Percentiles rank a stretch among this genome's conserved stretches.
Conservation (phyloP, 371 early-diverging fungal species). For the Coemansia sp. region DNA sequence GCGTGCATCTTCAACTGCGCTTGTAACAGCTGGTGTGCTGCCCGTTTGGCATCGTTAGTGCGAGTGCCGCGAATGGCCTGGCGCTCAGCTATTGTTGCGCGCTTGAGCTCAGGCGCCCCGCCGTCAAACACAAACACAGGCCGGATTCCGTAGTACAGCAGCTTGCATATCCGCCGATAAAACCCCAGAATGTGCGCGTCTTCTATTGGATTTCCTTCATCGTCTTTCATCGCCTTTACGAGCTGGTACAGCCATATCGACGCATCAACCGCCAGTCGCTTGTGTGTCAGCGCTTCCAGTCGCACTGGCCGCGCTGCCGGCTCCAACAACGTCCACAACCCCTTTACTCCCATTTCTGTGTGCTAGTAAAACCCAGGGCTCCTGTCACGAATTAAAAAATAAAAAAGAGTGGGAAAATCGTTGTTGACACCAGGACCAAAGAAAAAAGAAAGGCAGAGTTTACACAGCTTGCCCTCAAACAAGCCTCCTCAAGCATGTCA, state of each 20-base stretch:
- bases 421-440: background rate
- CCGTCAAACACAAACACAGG: constrained; percentile 98
- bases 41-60: constrained; percentile 54
- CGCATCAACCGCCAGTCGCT: constrained; percentile 88
- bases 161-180: constrained; percentile 89
- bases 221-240: constrained; percentile 87
- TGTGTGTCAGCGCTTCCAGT: constrained; percentile 72
- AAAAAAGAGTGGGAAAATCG: background rate
- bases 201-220: constrained; percentile 73
- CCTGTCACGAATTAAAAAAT: background rate
- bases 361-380: background rate
- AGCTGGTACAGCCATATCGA: constrained; percentile 97
- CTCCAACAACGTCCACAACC: constrained; percentile 88
- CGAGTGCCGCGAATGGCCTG: constrained; percentile 29
- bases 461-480: background rate
- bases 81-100: constrained; percentile 66
- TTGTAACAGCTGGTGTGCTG: constrained; percentile 80
- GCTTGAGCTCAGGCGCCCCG: constrained; percentile 80
- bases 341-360: constrained; percentile 89
- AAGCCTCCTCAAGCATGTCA: background rate
- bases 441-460: background rate
- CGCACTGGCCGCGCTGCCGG: constrained; percentile 77
- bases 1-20: constrained; percentile 66
- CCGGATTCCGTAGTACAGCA: constrained; percentile 85
- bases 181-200: constrained; percentile 92